Base-by-base conservation (phyloP, 2,329 filamentous ascomycete genomes). In the Blumeria graminis region DNA sequence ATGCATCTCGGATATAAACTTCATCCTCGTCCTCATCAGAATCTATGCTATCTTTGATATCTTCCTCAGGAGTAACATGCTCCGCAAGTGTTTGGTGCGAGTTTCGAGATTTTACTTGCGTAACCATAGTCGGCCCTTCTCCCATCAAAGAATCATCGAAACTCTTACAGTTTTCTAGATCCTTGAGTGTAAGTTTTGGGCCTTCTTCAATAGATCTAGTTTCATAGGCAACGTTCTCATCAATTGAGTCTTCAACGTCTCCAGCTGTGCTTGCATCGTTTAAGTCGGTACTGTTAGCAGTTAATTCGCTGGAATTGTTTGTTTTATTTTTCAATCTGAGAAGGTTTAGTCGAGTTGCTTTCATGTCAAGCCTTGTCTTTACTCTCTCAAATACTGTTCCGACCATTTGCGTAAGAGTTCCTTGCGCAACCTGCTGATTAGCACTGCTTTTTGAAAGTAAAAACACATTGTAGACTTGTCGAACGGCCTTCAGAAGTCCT, bases 401-500 rank as follows among this genome's bases (percentile, higher is more conserved):
- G 41, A 96, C 87, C 92, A 98, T 98, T 70, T 98, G 92, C 3
- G 90, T 94, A 65, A 98, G 72, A 3, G 92, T 95, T 2, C 92
- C 92, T 68, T 98, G 93, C 1, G 93, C 93, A 54, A 96, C 86
- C 68, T 94, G 89, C 72, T 98, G 92, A 67, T 96, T 98, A 57
- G 87, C 80, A 60, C 84, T 93, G 61, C 83, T 94, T 66, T 92
- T 88, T 62, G 90, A 96, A 55, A 96, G 79, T 58, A 98, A 75
- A 69, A 98, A 98, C 63, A 98, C 93, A 72, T 98, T 98, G 74
- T 98, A 98, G 58, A 95, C 94, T 69, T 96, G 87, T 63, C 92
- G 84, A 61, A 98, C 88, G 56, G 92, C 90, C 72, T 98, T 98
- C 61, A 98, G 75, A 60, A 98, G 76, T 60, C 92, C 93, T 39